Percentiles rank a stretch among this genome's conserved stretches.
These are phyloP conservation scores for Kalanchoe fedtschenkoi DNA, from an alignment of 164 flowering plant genomes.

Conservation along the genomic window DNA sequence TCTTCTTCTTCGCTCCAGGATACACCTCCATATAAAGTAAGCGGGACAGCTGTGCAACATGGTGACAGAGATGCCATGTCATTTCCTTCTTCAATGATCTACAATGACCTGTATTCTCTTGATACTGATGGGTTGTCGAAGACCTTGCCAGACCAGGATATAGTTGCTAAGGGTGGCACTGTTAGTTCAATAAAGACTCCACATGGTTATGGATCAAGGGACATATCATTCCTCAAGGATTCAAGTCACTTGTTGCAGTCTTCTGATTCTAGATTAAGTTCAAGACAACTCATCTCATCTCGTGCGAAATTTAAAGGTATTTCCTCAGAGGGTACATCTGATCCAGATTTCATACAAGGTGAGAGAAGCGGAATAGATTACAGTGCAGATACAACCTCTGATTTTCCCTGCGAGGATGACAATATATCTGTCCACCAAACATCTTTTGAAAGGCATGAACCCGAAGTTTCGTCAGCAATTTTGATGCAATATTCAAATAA, in stretches of 20 bases:
- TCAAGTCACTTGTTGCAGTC: conserved; percentile 3
- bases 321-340: background rate
- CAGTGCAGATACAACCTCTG: background rate
- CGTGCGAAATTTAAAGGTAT: background rate
- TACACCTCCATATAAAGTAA: conserved; percentile 27
- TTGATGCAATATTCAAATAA: conserved; percentile 7
- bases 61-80: background rate
- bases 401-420: background rate
- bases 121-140: background rate
- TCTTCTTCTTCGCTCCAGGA: conserved; percentile 35
- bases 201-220: background rate
- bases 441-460: background rate
- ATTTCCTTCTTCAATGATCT: background rate
- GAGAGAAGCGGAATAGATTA: background rate
- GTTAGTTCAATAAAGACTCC: background rate
- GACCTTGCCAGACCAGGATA: background rate
- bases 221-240: background rate
- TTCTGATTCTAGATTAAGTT: conserved; percentile 1
- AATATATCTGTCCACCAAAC: background rate
- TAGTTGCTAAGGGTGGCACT: background rate
- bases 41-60: too few species aligned
- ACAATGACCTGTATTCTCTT: background rate
- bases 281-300: background rate
- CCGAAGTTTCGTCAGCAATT: background rate
- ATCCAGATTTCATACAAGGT: background rate